Evolutionary conservation across 306 rosid species (phyloP).

Genomic region (Astragalus glycyphyllos): DNA sequence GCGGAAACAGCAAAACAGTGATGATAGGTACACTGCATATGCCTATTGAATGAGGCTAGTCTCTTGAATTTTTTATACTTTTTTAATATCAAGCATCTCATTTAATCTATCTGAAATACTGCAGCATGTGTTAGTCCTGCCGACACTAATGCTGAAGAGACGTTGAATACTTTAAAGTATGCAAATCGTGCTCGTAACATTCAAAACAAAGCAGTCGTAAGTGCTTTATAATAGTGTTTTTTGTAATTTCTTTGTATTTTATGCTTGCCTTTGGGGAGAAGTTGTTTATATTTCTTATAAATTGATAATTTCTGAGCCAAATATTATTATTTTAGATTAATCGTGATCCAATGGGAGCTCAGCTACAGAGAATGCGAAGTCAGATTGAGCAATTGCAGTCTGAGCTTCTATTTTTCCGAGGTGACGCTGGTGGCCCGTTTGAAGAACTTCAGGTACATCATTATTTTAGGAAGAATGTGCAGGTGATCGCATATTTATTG

Average conservation of each 20-base stretch:
- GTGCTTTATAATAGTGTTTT: constrained; percentile 37
- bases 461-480: constrained; percentile 4
- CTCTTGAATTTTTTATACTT: constrained; percentile 15
- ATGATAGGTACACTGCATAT: constrained; percentile 78
- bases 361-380: constrained; percentile 76
- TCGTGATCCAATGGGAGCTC: constrained; percentile 90
- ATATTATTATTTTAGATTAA: constrained; percentile 62
- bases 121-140: constrained; percentile 99
- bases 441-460: constrained; percentile 85
- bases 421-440: constrained; percentile 71
- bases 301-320: background rate
- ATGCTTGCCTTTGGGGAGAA: background rate
- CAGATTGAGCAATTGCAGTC: constrained; percentile 92
- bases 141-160: constrained; percentile 97
- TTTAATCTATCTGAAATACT: constrained; percentile 30
- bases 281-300: constrained; percentile 11
- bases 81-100: background rate
- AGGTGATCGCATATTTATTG: constrained; percentile 23
- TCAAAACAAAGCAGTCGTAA: constrained; percentile 95
- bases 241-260: constrained; percentile 15
- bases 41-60: background rate
- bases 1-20: constrained; percentile 98
- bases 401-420: constrained; percentile 79
- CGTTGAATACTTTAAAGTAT: constrained; percentile 93
- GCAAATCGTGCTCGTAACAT: constrained; percentile 99